Evolutionary conservation across 495 filamentous ascomycete species (phyloP).

Genomic region (Xylona heveae): DNA sequence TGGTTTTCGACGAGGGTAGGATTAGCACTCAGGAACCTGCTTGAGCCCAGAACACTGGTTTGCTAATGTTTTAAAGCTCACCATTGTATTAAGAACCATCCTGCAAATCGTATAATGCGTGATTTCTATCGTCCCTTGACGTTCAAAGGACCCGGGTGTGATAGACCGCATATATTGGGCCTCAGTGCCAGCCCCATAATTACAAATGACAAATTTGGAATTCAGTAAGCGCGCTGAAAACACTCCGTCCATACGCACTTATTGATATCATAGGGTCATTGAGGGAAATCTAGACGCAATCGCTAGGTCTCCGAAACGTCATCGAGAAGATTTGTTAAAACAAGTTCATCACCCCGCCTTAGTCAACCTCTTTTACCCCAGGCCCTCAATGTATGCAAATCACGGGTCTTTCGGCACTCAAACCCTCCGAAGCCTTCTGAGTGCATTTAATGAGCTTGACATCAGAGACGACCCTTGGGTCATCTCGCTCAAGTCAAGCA

Average conservation of each 20-base stretch:
- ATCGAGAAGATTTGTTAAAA: conserved; percentile 46
- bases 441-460: conserved; percentile 25
- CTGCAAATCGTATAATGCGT: conserved; percentile 60
- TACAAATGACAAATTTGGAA: too few relatives aligned
- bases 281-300: conserved; percentile 59
- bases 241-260: background rate
- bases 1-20: conserved; percentile 83
- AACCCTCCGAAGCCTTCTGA: conserved; percentile 15
- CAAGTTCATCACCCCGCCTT: conserved; percentile 47
- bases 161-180: conserved; percentile 55
- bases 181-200: conserved; percentile 72
- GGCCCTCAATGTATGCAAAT: conserved; percentile 3
- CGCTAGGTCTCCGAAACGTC: conserved; percentile 45
- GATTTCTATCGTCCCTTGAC: conserved; percentile 42
- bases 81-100: conserved; percentile 38
- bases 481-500: conserved; percentile 21
- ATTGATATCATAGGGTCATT: conserved; percentile 26
- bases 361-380: conserved; percentile 24
- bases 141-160: conserved; percentile 12
- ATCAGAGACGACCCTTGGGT: conserved; percentile 54
- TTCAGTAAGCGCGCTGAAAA: too few relatives aligned
- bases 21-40: background rate
- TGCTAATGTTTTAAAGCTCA: conserved; percentile 33
- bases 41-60: too few relatives aligned
- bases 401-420: conserved; percentile 6